Base-by-base conservation (phyloP, 1,284 basidiomycete genomes). In the Marasmius sp. region DNA sequence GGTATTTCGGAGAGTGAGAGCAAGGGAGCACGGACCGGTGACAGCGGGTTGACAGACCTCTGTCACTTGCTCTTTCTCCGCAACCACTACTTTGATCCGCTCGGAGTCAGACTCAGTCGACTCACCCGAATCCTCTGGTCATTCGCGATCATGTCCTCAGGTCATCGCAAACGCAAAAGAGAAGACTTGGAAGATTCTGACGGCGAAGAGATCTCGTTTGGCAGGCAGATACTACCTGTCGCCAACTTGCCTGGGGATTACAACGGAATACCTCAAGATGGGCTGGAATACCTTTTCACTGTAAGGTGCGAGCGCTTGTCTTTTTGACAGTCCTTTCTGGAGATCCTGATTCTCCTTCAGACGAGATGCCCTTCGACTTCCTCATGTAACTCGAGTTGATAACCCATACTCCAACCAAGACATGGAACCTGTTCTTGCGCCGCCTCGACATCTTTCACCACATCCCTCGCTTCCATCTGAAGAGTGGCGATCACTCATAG, bases 201-300 rank as follows among this genome's bases (percentile, higher is more conserved):
- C 36, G 81, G 82, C 6, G 87, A 88, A 0, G 81, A 84, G 47
- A 75, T 80, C 18, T 71, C 78, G 14, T 81, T 82, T 56, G 87
- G 86, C 57, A 81, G 73, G 63, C 89, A 92, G 72, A 89, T 83
- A 14, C 78, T 93, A 4, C 91, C 91, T 20, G 88, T 93, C 22
- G 91, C 91, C 43, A 82, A 86, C 68, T 81, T 93, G 55, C 88
- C 90, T 37, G 72, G 76, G 20, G 77, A 86, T 68, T 93, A 87
- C 70, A 75, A 84, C 64, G 85, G 81, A 27, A 81, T 81, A 57
- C 92, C 92, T 0, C 73, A 76, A 68, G 88, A 94, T 73, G 92
- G 92, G 2, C 68, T 90, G 80, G 83, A 94, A 69, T 94, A 94
- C 71, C 78, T 94, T 39, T 93, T 93, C 72, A 85, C 85, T 57